Base-by-base conservation (phyloP, 257 asterid genomes). In the Lantana camara region DNA sequence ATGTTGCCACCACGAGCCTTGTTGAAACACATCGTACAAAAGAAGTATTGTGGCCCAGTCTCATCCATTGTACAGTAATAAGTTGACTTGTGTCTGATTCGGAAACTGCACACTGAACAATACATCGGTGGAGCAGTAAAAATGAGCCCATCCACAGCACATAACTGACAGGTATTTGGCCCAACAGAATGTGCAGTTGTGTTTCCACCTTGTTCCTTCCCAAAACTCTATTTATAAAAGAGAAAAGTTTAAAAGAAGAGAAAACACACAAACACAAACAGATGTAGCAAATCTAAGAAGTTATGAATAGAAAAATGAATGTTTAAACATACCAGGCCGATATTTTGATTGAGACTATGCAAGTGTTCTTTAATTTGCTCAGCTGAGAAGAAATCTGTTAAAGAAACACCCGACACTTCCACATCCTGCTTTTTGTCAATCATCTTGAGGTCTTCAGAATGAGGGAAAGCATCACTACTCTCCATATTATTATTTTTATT, bases 351-450 rank as follows among this genome's bases (percentile, higher is more conserved):
- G 78, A 86, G 86, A 74, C 89, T 85, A 53, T 20, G 10, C 66
- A 87, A 69, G 65, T 90, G 95, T 56, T 66, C 77, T 66, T 72
- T 79, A 38, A 90, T 77, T 77, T 86, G 86, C 66, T 81, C 75
- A 3, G 82, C 75, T 27, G 77, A 66, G 81, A 90, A 85, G 65
- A 73, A 80, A 80, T 90, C 97, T 40, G 62, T 66, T 71, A 83
- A 69, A 40, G 97, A 79, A 67, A 85, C 86, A 42, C 84, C 77
- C 15, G 73, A 55, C 45, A 57, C 77, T 68, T 73, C 73, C 38
- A 67, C 35, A 52, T 73, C 68, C 63, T 63, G 66, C 54, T 67
- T 44, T 72, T 62, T 44, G 69, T 44, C 75, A 27, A 38, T 72
- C 59, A 59, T 29, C 32, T 45, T 63, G 60, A 62, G 51, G 64